phyloP scores from a whole-genome alignment of 2,329 filamentous ascomycete species.

The Leptographium galeiforme region DNA sequence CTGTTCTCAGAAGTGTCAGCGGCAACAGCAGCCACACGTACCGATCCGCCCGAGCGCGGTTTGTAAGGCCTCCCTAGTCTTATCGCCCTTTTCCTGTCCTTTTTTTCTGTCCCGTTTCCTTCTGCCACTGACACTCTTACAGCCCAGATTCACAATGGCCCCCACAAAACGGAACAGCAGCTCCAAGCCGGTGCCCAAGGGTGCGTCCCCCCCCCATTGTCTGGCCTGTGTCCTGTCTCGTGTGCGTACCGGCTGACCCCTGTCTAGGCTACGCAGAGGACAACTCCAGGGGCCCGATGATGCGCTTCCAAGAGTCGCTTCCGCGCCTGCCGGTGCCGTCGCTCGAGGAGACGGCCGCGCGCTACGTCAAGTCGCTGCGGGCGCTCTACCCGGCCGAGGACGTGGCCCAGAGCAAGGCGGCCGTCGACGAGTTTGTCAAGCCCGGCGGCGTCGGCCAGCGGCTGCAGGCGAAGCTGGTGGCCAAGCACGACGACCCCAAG shows the following conservation, averaged over 20 bases:
- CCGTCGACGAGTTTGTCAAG: constrained; percentile 76
- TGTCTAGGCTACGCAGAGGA: constrained; percentile 66
- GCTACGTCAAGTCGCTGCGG: constrained; percentile 69
- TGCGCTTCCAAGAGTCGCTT: constrained; percentile 77
- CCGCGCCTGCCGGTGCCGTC: constrained; percentile 67
- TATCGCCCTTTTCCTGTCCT: background rate
- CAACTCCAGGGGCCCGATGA: constrained; percentile 63
- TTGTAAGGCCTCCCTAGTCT: background rate
- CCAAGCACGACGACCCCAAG: constrained; percentile 64
- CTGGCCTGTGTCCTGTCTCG: constrained; percentile 3
- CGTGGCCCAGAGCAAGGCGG: constrained; percentile 61
- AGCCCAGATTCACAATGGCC: constrained; percentile 31
- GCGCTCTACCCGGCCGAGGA: constrained; percentile 58
- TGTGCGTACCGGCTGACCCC: background rate
- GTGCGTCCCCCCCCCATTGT: constrained; percentile 28
- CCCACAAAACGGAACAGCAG: constrained; percentile 41
- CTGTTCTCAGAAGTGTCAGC: constrained; percentile 15
- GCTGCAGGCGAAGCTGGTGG: constrained; percentile 78
- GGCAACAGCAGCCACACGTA: background rate
- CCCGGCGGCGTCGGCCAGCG: constrained; percentile 72
- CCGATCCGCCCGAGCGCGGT: constrained; percentile 9
- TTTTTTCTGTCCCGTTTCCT: background rate
- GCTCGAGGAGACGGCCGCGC: constrained; percentile 66
- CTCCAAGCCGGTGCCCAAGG: constrained; percentile 21
- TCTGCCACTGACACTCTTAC: background rate